phyloP scores from a whole-genome alignment of 164 flowering plant species.

The Tetrastigma voinierianum region DNA sequence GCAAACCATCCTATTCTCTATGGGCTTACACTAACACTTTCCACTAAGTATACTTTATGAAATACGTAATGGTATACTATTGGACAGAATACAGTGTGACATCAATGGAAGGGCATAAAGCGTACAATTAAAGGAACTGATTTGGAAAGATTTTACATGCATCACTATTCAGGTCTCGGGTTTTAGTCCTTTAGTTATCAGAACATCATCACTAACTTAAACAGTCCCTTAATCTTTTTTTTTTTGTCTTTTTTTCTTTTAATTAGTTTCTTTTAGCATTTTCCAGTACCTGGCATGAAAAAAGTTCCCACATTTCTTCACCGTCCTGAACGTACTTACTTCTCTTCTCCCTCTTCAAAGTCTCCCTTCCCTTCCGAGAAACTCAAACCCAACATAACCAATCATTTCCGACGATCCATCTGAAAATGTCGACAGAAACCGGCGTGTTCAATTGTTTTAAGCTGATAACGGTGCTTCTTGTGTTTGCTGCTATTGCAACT shows the following conservation, averaged over 20 bases:
- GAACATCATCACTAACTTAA: not conserved
- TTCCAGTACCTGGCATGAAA: conserved; percentile 14
- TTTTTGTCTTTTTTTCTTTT: not conserved
- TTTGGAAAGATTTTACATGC: too few relatives aligned
- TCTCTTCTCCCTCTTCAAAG: not conserved
- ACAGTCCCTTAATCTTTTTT: not conserved
- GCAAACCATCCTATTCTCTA: not conserved
- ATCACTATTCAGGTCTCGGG: not conserved
- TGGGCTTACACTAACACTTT: not conserved
- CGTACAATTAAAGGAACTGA: not conserved
- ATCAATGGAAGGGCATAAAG: not conserved
- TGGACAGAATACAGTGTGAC: not conserved
- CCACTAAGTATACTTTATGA: not conserved
- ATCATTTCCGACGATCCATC: not conserved
- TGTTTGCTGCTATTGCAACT: conserved; percentile 8
- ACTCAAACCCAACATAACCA: not conserved
- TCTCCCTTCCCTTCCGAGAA: not conserved
- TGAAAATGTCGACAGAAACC: conserved; percentile 1
- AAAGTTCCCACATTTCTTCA: too few relatives aligned
- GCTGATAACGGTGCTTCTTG: not conserved
- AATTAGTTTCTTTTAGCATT: too few relatives aligned
- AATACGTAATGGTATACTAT: not conserved
- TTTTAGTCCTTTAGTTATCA: too few relatives aligned
- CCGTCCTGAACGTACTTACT: too few relatives aligned
- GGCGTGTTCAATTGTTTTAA: not conserved